Conservation (phyloP, 768 basidiomycete species). For the Mycena venus region DNA sequence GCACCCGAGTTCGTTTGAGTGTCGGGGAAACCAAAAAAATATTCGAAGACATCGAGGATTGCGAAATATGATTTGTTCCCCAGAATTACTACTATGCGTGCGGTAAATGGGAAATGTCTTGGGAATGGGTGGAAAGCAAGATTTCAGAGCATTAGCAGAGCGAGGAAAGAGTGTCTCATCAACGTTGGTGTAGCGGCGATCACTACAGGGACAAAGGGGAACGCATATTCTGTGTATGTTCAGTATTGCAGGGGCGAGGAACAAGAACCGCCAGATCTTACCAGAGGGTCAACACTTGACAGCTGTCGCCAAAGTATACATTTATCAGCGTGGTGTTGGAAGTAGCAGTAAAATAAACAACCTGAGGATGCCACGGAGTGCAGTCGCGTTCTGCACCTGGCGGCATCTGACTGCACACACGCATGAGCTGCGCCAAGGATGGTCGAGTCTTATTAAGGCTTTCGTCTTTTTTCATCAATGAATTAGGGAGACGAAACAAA, state of each 20-base stretch:
- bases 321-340: not conserved
- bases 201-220: not conserved
- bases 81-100: no score
- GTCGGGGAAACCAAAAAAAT: no score
- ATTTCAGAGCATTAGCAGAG: no score
- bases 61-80: no score
- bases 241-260: not conserved
- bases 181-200: no score
- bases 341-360: not conserved
- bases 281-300: not conserved
- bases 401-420: not conserved
- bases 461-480: not conserved
- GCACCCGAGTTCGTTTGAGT: not conserved
- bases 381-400: not conserved
- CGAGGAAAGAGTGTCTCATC: no score
- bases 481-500: not conserved
- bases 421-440: not conserved
- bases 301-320: not conserved
- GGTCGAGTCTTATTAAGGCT: not conserved
- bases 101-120: no score
- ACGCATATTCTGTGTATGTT: not conserved
- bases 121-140: no score
- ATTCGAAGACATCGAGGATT: no score
- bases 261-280: not conserved
- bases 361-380: conserved; percentile 1